These are phyloP conservation scores for Annona squamosa DNA, from an alignment of 164 flowering plant genomes.

Conservation along the genomic window DNA sequence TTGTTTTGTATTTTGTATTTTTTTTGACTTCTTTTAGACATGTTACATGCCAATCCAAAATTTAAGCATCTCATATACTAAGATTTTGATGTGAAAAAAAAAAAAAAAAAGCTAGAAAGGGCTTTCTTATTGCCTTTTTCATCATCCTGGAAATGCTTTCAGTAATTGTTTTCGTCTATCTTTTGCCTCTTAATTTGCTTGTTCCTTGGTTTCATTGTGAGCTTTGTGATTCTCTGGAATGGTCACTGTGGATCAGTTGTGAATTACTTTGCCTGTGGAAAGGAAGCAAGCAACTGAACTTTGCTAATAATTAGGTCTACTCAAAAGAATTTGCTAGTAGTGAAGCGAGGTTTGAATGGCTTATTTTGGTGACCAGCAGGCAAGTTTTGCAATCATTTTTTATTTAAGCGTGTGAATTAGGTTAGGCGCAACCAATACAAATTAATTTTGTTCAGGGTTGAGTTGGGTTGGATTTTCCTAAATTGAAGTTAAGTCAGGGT, in stretches of 20 bases:
- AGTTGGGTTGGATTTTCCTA: neutral
- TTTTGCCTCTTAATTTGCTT: neutral
- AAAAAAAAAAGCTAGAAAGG: too few species aligned
- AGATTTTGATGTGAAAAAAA: too few species aligned
- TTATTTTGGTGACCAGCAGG: too few species aligned
- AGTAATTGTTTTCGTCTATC: neutral
- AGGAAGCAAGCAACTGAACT: neutral
- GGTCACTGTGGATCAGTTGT: neutral
- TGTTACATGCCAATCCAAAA: neutral
- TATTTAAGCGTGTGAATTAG: too few species aligned
- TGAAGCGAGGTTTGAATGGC: too few species aligned
- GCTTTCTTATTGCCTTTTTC: too few species aligned
- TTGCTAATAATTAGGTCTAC: neutral
- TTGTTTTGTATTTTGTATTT: neutral
- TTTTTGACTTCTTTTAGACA: neutral
- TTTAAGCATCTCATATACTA: too few species aligned
- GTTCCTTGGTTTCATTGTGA: neutral
- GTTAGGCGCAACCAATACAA: too few species aligned
- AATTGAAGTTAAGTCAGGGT: neutral
- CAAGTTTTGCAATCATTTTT: too few species aligned
- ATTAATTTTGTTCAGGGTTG: neutral
- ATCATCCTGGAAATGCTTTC: too few species aligned
- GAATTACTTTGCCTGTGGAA: too few species aligned
- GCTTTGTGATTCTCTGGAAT: neutral
- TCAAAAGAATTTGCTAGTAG: neutral